Evolutionary conservation across 2,329 filamentous ascomycete genomes (phyloP).

Genomic region (Fusarium temperatum): DNA sequence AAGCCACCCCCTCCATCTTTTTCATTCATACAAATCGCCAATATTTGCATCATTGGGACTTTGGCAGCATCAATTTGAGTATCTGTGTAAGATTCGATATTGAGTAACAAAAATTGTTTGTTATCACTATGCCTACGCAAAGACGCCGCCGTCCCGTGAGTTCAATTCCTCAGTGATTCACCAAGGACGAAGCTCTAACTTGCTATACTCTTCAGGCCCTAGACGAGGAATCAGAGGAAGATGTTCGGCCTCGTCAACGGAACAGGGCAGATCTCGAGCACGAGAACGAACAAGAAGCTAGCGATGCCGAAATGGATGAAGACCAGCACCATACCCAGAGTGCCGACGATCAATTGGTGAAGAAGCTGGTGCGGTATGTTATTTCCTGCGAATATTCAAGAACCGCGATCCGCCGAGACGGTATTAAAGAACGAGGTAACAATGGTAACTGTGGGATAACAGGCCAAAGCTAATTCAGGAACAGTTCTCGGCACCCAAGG

Average conservation of each 20-base stretch:
- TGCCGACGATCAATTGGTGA: conserved; percentile 63
- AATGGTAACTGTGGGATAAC: neutral
- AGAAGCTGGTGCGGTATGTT: conserved; percentile 75
- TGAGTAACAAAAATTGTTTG: neutral
- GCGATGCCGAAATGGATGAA: conserved; percentile 49
- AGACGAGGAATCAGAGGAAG: conserved; percentile 47
- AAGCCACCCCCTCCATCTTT: conserved; percentile 16
- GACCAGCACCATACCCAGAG: conserved; percentile 47
- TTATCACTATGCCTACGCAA: conserved; percentile 45
- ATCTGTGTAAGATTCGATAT: neutral
- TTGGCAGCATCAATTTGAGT: neutral
- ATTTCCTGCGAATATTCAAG: conserved; percentile 72
- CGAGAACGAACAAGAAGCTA: conserved; percentile 48
- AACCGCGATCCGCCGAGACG: conserved; percentile 66
- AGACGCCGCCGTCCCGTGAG: conserved; percentile 48
- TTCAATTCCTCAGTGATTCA: conserved; percentile 19
- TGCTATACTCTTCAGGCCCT: conserved; percentile 22
- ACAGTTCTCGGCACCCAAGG: conserved; percentile 76
- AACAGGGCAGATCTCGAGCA: conserved; percentile 40
- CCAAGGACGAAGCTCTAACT: conserved; percentile 15
- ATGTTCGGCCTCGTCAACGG: conserved; percentile 46
- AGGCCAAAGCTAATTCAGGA: conserved; percentile 6
- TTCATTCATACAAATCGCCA: neutral
- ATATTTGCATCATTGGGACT: neutral
- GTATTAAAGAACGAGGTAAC: conserved; percentile 70